Percentiles rank a stretch among this genome's conserved stretches.
Evolutionary conservation across 495 filamentous ascomycete genomes (phyloP).

Genomic region (Neurospora sp.): DNA sequence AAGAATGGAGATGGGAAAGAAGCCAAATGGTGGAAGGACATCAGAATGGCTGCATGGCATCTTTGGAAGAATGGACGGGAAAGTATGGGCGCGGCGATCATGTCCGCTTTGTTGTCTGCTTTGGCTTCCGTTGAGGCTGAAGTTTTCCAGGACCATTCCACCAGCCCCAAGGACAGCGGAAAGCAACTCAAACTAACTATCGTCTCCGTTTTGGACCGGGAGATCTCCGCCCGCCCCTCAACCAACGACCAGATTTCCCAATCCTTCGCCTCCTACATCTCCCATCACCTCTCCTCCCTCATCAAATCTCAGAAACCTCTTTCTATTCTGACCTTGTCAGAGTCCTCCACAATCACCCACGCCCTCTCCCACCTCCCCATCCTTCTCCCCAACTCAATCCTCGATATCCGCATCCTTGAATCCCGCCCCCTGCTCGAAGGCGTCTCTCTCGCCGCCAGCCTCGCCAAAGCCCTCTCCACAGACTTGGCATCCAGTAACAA

Average conservation of each 20-base stretch:
- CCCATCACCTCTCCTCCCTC: constrained; percentile 1
- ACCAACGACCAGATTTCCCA: constrained; percentile 24
- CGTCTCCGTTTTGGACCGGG: neutral
- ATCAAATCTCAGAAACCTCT: constrained; percentile 15
- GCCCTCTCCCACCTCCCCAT: constrained; percentile 17
- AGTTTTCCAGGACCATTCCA: neutral
- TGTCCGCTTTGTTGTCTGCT: constrained; percentile 37
- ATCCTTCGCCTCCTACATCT: neutral
- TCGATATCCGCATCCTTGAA: constrained; percentile 52
- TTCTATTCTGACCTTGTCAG: constrained; percentile 47
- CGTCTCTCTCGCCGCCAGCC: constrained; percentile 38
- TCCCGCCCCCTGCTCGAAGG: constrained; percentile 59
- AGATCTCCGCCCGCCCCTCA: constrained; percentile 30
- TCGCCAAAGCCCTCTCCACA: constrained; percentile 27
- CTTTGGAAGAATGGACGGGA: constrained; percentile 51
- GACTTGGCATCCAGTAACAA: constrained; percentile 3
- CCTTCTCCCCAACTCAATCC: neutral
- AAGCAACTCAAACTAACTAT: constrained; percentile 9
- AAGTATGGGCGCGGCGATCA: constrained; percentile 53
- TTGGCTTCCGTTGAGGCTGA: constrained; percentile 23
- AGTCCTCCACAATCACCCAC: constrained; percentile 46
- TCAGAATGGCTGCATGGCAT: constrained; percentile 53
- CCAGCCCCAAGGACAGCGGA: constrained; percentile 24
- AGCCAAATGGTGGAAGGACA: constrained; percentile 39
- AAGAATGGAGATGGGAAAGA: neutral